Evolutionary conservation across 805 yeast species (phyloP), one percentile per base, ranked within the genome.

Genomic region (Cyberlindnera samutprakarnensis): DNA sequence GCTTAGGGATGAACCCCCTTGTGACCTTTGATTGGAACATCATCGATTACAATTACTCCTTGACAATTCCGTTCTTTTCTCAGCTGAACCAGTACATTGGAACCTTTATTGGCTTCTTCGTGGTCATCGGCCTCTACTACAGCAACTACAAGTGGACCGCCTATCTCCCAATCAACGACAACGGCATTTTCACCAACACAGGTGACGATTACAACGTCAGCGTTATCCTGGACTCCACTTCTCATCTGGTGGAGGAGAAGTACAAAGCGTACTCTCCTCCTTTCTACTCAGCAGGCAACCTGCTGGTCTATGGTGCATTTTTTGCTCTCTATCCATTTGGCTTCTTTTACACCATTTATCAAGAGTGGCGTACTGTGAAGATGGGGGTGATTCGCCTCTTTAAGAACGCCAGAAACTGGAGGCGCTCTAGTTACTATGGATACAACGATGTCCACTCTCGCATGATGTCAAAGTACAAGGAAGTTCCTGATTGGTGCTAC

Each of bases 231-330:
- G 53, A 64, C 32, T 49, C 66, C 11, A 64, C 61, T 10, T 19
- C 21, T 35, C 43, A 46, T 12, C 63, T 76, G 28, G 77, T 73
- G 43, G 40, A 54, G 14, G 49, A 43, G 3, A 68, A 66, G 42
- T 76, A 75, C 47, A 57, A 61, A 34, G 38, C 51, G n/a, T 69
- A 74, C 39, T 79, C 83, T 1, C 78, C 82, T 7, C 85, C 86
- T 7, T 78, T 68, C 52, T 75, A 73, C 46, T 49, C 73, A 18
- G 83, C 85, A 6, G 82, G 76, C 2, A 72, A 72, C 47, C 53
- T 76, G 37, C 71, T 77, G 8, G 51, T 64, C 14, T 76, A 75
- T 45, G 81, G 82, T 14, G 68, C 75, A 0, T 66, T 61, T 46
- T 61, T 62, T 31, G 22, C 34, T 4, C 32, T 43, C 9, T 72